Evolutionary conservation across 805 yeast species (phyloP), one percentile per base, ranked within the genome.

Genomic region (Lipomyces chichibuensis): DNA sequence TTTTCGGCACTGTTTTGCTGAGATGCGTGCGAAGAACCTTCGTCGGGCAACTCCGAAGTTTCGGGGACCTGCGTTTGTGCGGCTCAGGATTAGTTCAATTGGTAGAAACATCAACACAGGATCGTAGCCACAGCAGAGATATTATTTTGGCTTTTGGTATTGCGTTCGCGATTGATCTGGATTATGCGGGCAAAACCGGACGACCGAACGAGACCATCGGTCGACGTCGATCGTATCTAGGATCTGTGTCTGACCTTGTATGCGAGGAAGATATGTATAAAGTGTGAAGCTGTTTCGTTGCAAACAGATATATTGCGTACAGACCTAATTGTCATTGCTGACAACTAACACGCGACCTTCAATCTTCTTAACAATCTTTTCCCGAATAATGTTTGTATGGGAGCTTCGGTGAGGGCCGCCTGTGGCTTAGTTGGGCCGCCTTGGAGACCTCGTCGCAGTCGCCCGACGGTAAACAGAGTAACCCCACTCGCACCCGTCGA

Each of bases 21-120:
- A 33, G 8, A 5, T 51, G 27, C 14, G 39, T 14, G 39, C 8
- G n/a, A 27, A 60, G 29, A 39, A 5, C 49, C 29, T 27, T 2
- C 57, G 51, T 62, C 65, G 65, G 65, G 49, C 57, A 62, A 39
- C 52, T 62, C 65, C 65, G 65, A 62, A 7, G 57, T 32, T 13
- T 57, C 65, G 65, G 65, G 35, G 52, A 52, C 25, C 52, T 62
- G 65, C 65, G 65, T 49, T 25, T 3, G 55, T 57, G 65, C 65
- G 61, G 65, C 65, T 62, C 55, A 27, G 17, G 59, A 2, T 11
- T 8, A 11, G 29, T 9, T 43, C 14, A 57, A n/a, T 7, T n/a
- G 2, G 39, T 14, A 3, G 52, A 17, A 14, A n/a, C 43, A 13
- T 37, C 43, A 37, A 37, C 43, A 13, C 13, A 2, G 17, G 43